phyloP scores from a whole-genome alignment of 768 basidiomycete species.

The Lentinula guzmanii region DNA sequence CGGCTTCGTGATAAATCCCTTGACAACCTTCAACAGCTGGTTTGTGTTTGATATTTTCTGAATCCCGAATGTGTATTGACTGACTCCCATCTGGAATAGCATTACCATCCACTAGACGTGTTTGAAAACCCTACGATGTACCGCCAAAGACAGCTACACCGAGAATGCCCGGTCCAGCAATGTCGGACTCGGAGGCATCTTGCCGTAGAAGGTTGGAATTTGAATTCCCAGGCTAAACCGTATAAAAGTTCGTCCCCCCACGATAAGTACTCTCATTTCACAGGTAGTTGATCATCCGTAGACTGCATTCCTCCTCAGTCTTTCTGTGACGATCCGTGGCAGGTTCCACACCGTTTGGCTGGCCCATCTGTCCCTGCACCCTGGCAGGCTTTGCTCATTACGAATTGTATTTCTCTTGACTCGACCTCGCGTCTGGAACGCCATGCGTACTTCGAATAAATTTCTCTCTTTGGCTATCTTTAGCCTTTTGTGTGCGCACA shows the following conservation, averaged over 20 bases:
- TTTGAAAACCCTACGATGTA: neutral
- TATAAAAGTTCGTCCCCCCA: neutral
- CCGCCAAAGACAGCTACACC: neutral
- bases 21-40: neutral
- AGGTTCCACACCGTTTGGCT: neutral
- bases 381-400: neutral
- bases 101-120: neutral
- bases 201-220: neutral
- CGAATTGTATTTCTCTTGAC: neutral
- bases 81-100: neutral
- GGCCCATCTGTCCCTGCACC: neutral
- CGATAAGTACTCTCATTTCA: neutral
- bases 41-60: neutral
- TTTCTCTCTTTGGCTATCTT: neutral
- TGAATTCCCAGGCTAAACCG: neutral
- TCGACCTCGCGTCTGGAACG: neutral
- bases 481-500: neutral
- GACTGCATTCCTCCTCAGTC: neutral
- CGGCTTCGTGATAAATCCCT: neutral
- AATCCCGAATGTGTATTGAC: neutral
- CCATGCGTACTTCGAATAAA: neutral
- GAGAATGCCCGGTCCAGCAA: neutral
- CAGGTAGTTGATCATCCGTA: conserved; percentile 2
- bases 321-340: neutral
- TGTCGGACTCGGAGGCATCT: neutral